Base-by-base conservation (phyloP, 176 grass and related monocot genomes). In the Cocos nucifera region DNA sequence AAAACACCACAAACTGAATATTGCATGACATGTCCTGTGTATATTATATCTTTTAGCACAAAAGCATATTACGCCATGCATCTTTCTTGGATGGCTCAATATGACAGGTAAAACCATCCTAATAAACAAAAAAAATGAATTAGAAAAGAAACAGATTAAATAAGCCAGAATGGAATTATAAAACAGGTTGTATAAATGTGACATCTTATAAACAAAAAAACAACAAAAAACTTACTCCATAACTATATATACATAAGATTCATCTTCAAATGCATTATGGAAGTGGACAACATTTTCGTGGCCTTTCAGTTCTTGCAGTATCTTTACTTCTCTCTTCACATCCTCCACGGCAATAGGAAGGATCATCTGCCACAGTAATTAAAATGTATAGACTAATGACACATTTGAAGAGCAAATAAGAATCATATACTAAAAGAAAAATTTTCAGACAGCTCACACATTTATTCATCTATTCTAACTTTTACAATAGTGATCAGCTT, bases 271-370 rank as follows among this genome's bases (percentile, higher is more conserved):
- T 64, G 81, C 85, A 64, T 85, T 85, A 77, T 85, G 67, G 78
- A 95, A 95, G 53, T 79, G 75, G 66, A 95, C 89, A 76, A 95
- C 81, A 77, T 95, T 95, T 70, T 95, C 85, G 67, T 95, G 89
- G 17, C 85, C 85, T 88, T 84, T 85, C 57, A 95, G 89, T 59
- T 60, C 77, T 76, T 63, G 72, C 56, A 88, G 81, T 73, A 95
- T 95, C 66, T 73, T 82, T 44, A 95, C 89, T 95, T 95, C 89
- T 80, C 85, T 83, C 70, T 85, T 95, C 55, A 95, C 89, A 75
- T 95, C 89, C 44, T 88, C 85, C 58, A 88, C 70, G 54, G 89
- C 89, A 75, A 85, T 64, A 51, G 78, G 89, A 52, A 76, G 73
- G 22, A 64, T 69, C 89, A 95, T 95, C 89, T 95, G 75, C 71